These are phyloP conservation scores for Haplosporangium sp. DNA, from an alignment of 371 early-diverging fungal species.

Conservation along the genomic window DNA sequence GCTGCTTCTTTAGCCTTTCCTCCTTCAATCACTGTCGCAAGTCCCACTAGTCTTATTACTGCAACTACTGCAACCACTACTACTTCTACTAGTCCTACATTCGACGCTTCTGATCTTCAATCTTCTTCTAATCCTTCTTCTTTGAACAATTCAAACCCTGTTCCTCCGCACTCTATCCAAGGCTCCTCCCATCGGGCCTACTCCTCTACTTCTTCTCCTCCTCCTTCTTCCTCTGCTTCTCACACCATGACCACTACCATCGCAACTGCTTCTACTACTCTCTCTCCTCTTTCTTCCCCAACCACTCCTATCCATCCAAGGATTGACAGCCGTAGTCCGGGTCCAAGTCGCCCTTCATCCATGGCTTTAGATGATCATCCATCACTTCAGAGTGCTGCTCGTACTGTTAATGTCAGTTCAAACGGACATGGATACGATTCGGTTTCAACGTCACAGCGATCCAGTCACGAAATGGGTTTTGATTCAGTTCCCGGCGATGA, in stretches of 20 bases:
- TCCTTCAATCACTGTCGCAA: neutral
- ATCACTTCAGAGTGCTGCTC: neutral
- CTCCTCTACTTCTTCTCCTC: neutral
- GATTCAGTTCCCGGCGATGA: conserved; percentile 9
- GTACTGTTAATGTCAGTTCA: neutral
- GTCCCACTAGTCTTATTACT: neutral
- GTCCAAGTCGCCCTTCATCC: neutral
- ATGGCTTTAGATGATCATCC: neutral
- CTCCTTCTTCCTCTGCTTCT: neutral
- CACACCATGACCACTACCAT: neutral
- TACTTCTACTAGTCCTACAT: neutral
- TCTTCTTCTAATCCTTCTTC: neutral
- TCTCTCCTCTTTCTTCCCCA: neutral
- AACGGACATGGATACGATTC: conserved; percentile 3
- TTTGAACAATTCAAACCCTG: neutral
- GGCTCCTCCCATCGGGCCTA: neutral
- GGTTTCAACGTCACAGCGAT: neutral
- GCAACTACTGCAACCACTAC: neutral
- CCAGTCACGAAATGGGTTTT: neutral
- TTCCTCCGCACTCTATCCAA: conserved; percentile 1
- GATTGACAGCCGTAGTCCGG: neutral
- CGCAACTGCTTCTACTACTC: neutral
- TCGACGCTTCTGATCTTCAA: neutral
- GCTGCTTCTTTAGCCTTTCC: neutral
- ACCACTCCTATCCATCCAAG: neutral